Percentiles rank a stretch among this genome's conserved stretches.
Evolutionary conservation across 441 rosid species (phyloP).

Genomic region (Iberis amara): DNA sequence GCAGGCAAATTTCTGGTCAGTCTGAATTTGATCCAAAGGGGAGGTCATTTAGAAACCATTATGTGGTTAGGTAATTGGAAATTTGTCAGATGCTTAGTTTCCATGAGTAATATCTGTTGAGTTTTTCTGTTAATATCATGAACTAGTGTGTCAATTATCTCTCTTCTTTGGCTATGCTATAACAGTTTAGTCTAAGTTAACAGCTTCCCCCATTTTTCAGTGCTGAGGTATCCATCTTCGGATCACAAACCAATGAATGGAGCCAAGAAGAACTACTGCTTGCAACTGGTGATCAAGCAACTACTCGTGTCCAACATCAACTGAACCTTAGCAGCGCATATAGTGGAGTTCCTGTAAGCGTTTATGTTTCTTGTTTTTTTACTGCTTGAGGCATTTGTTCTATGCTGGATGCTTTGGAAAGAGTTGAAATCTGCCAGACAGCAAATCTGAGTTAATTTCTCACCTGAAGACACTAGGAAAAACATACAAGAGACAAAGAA

Average conservation of each 20-base stretch:
- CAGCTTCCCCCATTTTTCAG: conserved; percentile 26
- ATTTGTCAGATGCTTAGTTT: conserved; percentile 6
- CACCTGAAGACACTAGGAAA: too few relatives aligned
- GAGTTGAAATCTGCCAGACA: conserved; percentile 7
- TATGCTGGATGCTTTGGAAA: not conserved
- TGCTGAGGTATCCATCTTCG: conserved; percentile 31
- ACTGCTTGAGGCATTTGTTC: not conserved
- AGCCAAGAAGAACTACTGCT: conserved; percentile 61
- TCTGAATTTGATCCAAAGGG: conserved; percentile 30
- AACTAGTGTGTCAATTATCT: conserved; percentile 4
- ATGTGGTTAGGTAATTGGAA: conserved; percentile 37
- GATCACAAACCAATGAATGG: conserved; percentile 44
- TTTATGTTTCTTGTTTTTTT: conserved; percentile 17
- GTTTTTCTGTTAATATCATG: conserved; percentile 3
- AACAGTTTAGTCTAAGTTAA: conserved; percentile 15
- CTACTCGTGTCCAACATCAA: conserved; percentile 52
- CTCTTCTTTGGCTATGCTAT: conserved; percentile 3
- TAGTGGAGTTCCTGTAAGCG: conserved; percentile 64
- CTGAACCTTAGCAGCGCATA: conserved; percentile 80
- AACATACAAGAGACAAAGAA: too few relatives aligned
- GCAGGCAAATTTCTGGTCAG: conserved; percentile 72
- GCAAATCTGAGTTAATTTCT: not conserved
- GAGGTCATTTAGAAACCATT: conserved; percentile 31
- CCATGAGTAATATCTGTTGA: not conserved
- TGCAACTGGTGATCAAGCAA: conserved; percentile 59